Evolutionary conservation across 305 asterid genomes (phyloP).

Genomic region (Solanum hybrid): DNA sequence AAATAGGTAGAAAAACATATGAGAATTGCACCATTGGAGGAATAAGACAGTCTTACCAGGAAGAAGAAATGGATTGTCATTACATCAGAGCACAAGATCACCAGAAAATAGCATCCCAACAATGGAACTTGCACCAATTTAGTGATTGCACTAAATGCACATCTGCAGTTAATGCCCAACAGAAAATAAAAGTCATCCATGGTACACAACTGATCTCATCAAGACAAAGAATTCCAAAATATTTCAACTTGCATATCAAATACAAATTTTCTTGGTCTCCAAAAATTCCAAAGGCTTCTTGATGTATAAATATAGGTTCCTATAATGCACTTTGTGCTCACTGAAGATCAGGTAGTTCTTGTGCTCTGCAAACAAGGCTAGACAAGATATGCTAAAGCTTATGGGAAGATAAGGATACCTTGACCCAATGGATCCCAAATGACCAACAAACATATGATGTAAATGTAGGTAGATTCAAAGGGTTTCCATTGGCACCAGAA

Average conservation of each 20-base stretch:
- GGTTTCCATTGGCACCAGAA: not conserved
- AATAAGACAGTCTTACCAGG: constrained; percentile 46
- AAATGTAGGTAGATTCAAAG: not conserved
- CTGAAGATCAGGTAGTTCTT: not conserved
- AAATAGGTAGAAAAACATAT: not conserved
- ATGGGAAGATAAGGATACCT: not conserved
- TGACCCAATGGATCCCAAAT: not conserved
- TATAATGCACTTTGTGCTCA: not conserved
- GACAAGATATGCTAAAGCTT: not conserved
- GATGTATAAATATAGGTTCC: not conserved
- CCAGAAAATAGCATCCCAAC: constrained; percentile 89
- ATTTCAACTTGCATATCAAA: not conserved
- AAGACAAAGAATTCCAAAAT: not conserved
- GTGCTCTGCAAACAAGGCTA: not conserved
- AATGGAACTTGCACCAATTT: constrained; percentile 59
- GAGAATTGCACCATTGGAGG: not conserved
- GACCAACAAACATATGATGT: not conserved
- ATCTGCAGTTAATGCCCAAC: constrained; percentile 40
- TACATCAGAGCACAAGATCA: constrained; percentile 86
- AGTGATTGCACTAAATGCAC: constrained; percentile 76
- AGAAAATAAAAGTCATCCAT: not conserved
- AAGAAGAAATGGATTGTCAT: constrained; percentile 98
- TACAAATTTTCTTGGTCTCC: not conserved
- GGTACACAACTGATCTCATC: not conserved
- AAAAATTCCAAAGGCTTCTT: not conserved